Evolutionary conservation across 2,329 filamentous ascomycete species (phyloP), one percentile per base, ranked within the genome.

Genomic region (Pseudogymnoascus sp.): DNA sequence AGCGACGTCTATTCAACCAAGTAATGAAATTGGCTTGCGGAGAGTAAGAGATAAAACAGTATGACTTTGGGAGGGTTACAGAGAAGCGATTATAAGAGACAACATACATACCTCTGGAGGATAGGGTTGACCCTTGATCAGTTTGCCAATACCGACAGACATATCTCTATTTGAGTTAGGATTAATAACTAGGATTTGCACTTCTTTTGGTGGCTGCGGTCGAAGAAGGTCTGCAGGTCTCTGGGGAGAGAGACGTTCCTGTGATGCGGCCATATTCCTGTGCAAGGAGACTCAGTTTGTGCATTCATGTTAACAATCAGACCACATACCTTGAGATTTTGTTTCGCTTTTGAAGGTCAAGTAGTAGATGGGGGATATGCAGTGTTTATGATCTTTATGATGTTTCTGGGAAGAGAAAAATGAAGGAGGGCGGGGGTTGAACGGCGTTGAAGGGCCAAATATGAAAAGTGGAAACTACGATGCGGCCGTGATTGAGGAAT

Each of bases 161-260:
- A 93, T 93, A 62, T 80, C 78, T 63, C 77, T 69, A 0, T 87
- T 91, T 2, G 89, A 91, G 76, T 95, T 95, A 35, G 90, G 90
- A 71, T 95, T 93, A 69, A 93, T 81, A 65, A 93, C 78, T 41
- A 93, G 80, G 66, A 60, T 60, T 38, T 41, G 59, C 93, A 85
- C 66, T 74, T 80, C 66, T 75, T 76, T 26, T 22, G 50, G 50
- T 14, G 16, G 19, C 50, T 19, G 26, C 3, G 26, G 46, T 11
- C 31, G 26, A 12, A 31, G 46, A 53, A 31, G 24, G 8, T 31
- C 46, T 19, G 26, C 46, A 31, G 46, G 46, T 53, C 46, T 53
- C 46, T 53, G n/a, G 6, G 46, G 26, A 56, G 50, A 56, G 28
- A 33, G 50, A 19, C 5, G 10, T 12, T 12, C 28, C 33, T 7